phyloP scores from a whole-genome alignment of 2,329 filamentous ascomycete species.

The Sporothrix sp. region DNA sequence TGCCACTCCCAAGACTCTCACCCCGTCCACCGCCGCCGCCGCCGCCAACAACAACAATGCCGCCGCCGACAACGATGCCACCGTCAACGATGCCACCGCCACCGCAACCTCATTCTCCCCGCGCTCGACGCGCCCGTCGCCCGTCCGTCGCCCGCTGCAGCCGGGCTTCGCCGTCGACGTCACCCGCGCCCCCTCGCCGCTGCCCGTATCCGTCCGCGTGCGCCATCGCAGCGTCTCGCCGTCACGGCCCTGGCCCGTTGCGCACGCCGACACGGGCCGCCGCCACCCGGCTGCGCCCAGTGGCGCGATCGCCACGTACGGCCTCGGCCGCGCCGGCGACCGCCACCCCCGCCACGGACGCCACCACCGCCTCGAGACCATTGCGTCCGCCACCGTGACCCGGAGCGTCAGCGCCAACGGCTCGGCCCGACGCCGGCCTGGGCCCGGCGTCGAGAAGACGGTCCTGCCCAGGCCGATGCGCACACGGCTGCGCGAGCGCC shows the following conservation, averaged over 20 bases:
- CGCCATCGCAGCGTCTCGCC: conserved; percentile 25
- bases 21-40: background rate
- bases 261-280: conserved; percentile 18
- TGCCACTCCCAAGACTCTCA: background rate
- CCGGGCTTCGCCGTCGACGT: conserved; percentile 6
- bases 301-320: background rate
- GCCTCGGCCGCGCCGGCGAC: background rate
- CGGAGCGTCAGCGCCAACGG: conserved; percentile 27
- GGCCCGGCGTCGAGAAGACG: conserved; percentile 19
- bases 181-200: background rate
- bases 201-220: conserved; percentile 8
- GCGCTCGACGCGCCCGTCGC: background rate
- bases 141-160: conserved; percentile 9
- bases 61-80: background rate
- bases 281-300: background rate
- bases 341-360: background rate
- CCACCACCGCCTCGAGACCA: background rate
- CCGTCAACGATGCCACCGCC: background rate
- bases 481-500: conserved; percentile 22
- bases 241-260: conserved; percentile 23
- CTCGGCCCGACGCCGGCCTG: conserved; percentile 23
- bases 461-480: conserved; percentile 8
- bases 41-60: background rate
- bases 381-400: background rate
- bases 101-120: background rate